Percentiles rank a stretch among this genome's conserved stretches.
These are phyloP conservation scores for Pythium plurisporium DNA, from an alignment of 352 stramenopile genomes.

Conservation along the genomic window DNA sequence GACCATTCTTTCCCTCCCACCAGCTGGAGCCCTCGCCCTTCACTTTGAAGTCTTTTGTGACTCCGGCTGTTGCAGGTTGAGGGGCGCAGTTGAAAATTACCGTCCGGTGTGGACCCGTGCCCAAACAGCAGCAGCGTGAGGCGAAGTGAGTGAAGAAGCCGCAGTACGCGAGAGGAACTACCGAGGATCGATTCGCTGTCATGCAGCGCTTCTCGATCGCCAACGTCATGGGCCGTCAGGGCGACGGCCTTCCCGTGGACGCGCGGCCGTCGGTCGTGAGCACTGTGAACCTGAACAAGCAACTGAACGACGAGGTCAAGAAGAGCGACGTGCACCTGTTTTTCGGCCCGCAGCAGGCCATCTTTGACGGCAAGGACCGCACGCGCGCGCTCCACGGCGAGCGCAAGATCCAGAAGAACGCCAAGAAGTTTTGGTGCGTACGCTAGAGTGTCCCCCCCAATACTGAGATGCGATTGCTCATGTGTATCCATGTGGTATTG, in stretches of 20 bases:
- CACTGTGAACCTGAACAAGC: slow-evolving; percentile 60
- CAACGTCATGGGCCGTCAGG: slow-evolving; percentile 54
- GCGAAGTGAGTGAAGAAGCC: neutral
- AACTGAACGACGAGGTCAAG: slow-evolving; percentile 63
- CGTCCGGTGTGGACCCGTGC: neutral
- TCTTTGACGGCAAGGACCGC: slow-evolving; percentile 70
- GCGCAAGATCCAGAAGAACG: slow-evolving; percentile 84
- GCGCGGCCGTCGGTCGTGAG: slow-evolving; percentile 66
- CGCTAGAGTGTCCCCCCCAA: neutral
- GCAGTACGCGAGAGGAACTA: neutral
- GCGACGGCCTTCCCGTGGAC: slow-evolving; percentile 30
- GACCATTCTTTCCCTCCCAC: neutral
- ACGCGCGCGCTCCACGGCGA: slow-evolving; percentile 83
- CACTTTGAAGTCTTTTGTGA: too few species aligned
- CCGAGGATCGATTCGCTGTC: neutral
- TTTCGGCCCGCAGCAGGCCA: slow-evolving; percentile 65
- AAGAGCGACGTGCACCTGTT: slow-evolving; percentile 71
- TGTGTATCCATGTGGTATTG: slow-evolving; percentile 8
- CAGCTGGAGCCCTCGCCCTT: neutral
- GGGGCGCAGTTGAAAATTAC: slow-evolving; percentile 11
- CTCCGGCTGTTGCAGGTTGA: neutral
- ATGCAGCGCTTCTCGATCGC: slow-evolving; percentile 85
- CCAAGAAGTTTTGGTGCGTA: slow-evolving; percentile 63
- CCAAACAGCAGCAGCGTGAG: neutral
- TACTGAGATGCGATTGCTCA: slow-evolving; percentile 1